Conservation (phyloP, 2,329 filamentous ascomycete species). For the Venturia asperata region DNA sequence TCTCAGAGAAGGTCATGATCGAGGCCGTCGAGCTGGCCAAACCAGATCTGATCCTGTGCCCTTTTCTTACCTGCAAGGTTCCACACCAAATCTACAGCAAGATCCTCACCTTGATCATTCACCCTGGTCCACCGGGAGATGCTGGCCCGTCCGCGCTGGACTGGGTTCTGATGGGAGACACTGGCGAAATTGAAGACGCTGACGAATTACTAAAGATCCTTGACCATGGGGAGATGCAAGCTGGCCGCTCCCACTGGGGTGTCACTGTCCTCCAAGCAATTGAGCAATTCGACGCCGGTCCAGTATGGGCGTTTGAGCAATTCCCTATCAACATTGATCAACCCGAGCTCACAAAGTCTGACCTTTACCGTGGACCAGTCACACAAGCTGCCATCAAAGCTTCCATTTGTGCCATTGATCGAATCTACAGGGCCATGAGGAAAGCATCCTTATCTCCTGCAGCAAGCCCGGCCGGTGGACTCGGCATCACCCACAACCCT, state of each 20-base stretch:
- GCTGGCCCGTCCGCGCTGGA: slow-evolving; percentile 38
- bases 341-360: slow-evolving; percentile 35
- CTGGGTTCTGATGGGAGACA: slow-evolving; percentile 40
- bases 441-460: background rate
- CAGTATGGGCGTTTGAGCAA: slow-evolving; percentile 40
- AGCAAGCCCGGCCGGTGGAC: background rate
- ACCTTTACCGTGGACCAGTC: slow-evolving; percentile 35
- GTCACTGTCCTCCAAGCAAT: slow-evolving; percentile 36
- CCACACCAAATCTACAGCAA: slow-evolving; percentile 34
- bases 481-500: background rate
- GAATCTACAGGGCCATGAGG: slow-evolving; percentile 30
- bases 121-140: slow-evolving; percentile 39
- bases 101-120: slow-evolving; percentile 36
- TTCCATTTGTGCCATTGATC: slow-evolving; percentile 33
- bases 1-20: slow-evolving; percentile 27
- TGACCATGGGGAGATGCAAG: slow-evolving; percentile 22
- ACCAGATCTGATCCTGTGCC: slow-evolving; percentile 38
- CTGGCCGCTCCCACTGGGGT: slow-evolving; percentile 37
- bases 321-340: slow-evolving; percentile 38
- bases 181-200: slow-evolving; percentile 31
- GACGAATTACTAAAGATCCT: slow-evolving; percentile 25
- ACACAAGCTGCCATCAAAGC: slow-evolving; percentile 35
- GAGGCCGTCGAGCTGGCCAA: slow-evolving; percentile 33
- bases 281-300: slow-evolving; percentile 38
- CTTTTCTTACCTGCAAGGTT: slow-evolving; percentile 36